phyloP scores from a whole-genome alignment of 345 rosid genomes.

The Eucalyptus sideroxylon region DNA sequence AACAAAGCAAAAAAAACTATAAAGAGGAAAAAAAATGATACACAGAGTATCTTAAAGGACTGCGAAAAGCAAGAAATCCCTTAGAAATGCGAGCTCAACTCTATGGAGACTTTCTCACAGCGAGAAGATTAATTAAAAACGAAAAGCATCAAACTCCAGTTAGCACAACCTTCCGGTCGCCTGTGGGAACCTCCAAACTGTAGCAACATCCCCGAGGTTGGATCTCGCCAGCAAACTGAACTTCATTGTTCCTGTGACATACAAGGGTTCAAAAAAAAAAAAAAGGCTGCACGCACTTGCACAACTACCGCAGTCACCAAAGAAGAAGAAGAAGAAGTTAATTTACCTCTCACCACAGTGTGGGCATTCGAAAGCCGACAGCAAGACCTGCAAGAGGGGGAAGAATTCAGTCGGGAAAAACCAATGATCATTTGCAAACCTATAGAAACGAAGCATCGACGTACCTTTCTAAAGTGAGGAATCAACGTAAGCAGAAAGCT shows the following conservation, averaged over 20 bases:
- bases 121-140: background rate
- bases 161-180: slow-evolving; percentile 51
- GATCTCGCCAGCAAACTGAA: slow-evolving; percentile 94
- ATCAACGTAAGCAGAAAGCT: slow-evolving; percentile 71
- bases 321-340: background rate
- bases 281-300: background rate
- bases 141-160: background rate
- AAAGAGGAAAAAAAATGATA: background rate
- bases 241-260: slow-evolving; percentile 68
- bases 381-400: slow-evolving; percentile 40
- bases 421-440: background rate
- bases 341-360: slow-evolving; percentile 85
- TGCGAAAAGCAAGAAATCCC: background rate
- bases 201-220: slow-evolving; percentile 70
- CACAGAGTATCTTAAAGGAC: background rate
- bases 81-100: background rate
- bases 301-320: background rate
- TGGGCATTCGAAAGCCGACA: slow-evolving; percentile 87
- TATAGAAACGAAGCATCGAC: background rate
- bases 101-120: background rate
- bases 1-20: background rate
- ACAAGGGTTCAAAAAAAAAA: background rate
- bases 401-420: background rate
- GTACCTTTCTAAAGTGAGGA: slow-evolving; percentile 87
- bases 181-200: slow-evolving; percentile 38